Evolutionary conservation across 2,329 filamentous ascomycete species (phyloP).

Genomic region (Curvularia sp.): DNA sequence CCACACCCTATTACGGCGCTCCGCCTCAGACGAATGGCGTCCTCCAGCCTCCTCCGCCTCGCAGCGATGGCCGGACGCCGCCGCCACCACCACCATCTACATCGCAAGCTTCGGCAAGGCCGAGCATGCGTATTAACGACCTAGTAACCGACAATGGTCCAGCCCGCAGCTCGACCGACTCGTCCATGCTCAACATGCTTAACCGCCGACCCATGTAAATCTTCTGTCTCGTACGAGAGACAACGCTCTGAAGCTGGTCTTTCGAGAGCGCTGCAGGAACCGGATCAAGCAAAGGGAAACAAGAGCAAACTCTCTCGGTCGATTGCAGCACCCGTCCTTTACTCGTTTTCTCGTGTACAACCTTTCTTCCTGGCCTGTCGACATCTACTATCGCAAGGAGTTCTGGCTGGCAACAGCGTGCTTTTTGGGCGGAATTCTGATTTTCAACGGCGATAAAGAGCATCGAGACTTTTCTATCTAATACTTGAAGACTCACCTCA

Average conservation of each 20-base stretch:
- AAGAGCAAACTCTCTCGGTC: conserved; percentile 9
- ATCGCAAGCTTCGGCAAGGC: conserved; percentile 41
- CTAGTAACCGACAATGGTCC: conserved; percentile 50
- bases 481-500: conserved; percentile 13
- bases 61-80: conserved; percentile 52
- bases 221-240: conserved; percentile 10
- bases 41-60: conserved; percentile 46
- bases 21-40: conserved; percentile 40
- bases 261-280: conserved; percentile 32
- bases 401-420: conserved; percentile 28
- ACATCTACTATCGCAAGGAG: conserved; percentile 25
- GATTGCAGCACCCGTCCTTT: conserved; percentile 13
- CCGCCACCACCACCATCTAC: conserved; percentile 49
- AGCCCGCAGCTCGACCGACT: conserved; percentile 53
- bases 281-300: conserved; percentile 20
- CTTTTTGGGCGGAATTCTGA: conserved; percentile 35
- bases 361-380: conserved; percentile 25
- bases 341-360: conserved; percentile 34
- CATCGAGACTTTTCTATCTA: conserved; percentile 23
- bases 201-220: conserved; percentile 50
- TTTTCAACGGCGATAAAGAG: conserved; percentile 32
- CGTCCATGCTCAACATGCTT: conserved; percentile 54
- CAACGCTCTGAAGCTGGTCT: conserved; percentile 41
- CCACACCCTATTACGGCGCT: conserved; percentile 43
- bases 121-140: conserved; percentile 54